phyloP scores from a whole-genome alignment of 352 stramenopile genomes.

The Salisapilia sapeloensis region DNA sequence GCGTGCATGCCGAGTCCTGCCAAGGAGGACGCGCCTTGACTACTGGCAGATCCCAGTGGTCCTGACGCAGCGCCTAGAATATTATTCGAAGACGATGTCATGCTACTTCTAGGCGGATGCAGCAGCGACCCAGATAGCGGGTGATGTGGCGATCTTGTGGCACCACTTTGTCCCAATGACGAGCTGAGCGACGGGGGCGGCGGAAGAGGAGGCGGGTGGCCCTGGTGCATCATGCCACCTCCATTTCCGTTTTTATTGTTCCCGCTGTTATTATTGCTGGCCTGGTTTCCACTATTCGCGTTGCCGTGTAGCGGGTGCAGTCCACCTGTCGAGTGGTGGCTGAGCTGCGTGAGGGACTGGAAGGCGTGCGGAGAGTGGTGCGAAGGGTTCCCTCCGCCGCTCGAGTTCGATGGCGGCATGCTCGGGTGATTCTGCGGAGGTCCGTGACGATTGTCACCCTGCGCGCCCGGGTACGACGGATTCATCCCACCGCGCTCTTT shows the following conservation, averaged over 20 bases:
- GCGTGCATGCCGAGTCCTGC: too few species aligned
- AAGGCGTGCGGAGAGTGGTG: slow-evolving; percentile 22
- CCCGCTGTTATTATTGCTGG: too few species aligned
- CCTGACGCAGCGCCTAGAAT: too few species aligned
- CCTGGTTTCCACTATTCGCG: slow-evolving; percentile 6
- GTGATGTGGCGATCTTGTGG: slow-evolving; percentile 45
- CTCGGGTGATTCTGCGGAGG: slow-evolving; percentile 15
- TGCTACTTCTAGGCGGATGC: slow-evolving; percentile 34
- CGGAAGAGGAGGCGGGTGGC: slow-evolving; percentile 31
- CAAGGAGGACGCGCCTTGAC: too few species aligned
- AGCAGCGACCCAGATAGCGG: slow-evolving; percentile 47
- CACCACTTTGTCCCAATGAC: slow-evolving; percentile 20
- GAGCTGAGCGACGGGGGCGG: slow-evolving; percentile 39
- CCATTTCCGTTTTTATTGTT: too few species aligned
- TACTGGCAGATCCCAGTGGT: too few species aligned
- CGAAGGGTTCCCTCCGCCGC: slow-evolving; percentile 9
- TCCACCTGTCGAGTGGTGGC: slow-evolving; percentile 13
- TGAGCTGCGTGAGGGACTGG: slow-evolving; percentile 32
- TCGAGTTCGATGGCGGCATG: slow-evolving; percentile 11
- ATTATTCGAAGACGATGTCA: too few species aligned
- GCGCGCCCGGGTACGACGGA: slow-evolving; percentile 55
- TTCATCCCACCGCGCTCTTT: slow-evolving; percentile 23
- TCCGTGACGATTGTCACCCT: slow-evolving; percentile 36
- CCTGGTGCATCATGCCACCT: slow-evolving; percentile 34
- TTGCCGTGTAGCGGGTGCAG: slow-evolving; percentile 58